A percentile compares a stretch with the other conserved stretches of the same genome.
phyloP scores from a whole-genome alignment of 345 rosid species.

The Boechera stricta region DNA sequence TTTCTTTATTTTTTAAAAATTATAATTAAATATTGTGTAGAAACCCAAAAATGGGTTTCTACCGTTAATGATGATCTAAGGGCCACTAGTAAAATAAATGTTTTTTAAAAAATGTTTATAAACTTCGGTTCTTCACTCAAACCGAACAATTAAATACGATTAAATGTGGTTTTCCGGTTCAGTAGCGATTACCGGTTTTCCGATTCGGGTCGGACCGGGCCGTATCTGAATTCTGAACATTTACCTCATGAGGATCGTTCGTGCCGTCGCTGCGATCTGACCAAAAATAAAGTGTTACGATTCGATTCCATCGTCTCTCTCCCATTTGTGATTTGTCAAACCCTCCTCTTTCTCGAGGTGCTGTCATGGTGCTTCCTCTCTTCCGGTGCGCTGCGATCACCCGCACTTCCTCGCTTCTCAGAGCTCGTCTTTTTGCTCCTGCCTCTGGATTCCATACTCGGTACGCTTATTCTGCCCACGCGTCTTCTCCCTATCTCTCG shows the following conservation, averaged over 20 bases:
- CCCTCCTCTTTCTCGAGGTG: constrained; percentile 23
- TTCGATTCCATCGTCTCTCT: constrained; percentile 13
- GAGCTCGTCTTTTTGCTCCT: constrained; percentile 70
- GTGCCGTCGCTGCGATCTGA: constrained; percentile 46
- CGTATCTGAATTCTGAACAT: constrained; percentile 14
- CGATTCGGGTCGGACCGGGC: constrained; percentile 8
- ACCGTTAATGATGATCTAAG: not conserved
- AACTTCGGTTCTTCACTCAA: constrained; percentile 17
- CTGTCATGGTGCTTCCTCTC: constrained; percentile 84
- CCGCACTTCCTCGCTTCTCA: constrained; percentile 61
- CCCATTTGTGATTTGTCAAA: constrained; percentile 25
- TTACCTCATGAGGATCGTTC: constrained; percentile 24
- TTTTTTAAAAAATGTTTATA: not conserved
- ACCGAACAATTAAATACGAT: not conserved
- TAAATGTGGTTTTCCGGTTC: constrained; percentile 17
- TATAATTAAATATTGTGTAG: no score
- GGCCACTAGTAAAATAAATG: not conserved
- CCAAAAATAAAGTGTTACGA: constrained; percentile 6
- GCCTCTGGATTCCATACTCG: constrained; percentile 56
- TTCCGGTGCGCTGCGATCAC: constrained; percentile 69
- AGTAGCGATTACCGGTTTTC: not conserved
- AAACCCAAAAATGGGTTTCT: no score
- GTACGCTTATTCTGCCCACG: constrained; percentile 45
- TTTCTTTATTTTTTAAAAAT: no score
- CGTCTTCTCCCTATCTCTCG: not conserved